Evolutionary conservation across 176 grass and related monocot species (phyloP).

Genomic region (Hyparrhenia diplandra): DNA sequence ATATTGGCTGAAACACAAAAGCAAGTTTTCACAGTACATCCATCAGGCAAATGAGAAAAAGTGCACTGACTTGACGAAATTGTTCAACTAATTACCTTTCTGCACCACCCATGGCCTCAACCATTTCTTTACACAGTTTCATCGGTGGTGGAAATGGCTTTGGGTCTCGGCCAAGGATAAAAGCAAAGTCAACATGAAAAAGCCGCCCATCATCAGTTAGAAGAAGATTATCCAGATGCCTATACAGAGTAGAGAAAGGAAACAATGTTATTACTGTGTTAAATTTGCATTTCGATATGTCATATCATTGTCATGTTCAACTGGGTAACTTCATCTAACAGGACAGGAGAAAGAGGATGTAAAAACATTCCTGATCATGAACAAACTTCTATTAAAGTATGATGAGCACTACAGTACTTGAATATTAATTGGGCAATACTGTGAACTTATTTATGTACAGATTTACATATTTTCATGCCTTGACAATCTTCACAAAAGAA

Average conservation of each 20-base stretch:
- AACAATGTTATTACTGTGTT: conserved; percentile 27
- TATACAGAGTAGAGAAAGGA: conserved; percentile 50
- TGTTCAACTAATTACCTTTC: conserved; percentile 60
- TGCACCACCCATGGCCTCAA: conserved; percentile 96
- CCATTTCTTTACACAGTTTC: conserved; percentile 99
- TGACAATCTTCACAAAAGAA: background rate
- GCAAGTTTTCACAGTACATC: conserved; percentile 22
- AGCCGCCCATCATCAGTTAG: conserved; percentile 91
- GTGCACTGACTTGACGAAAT: conserved; percentile 12
- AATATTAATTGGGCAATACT: background rate
- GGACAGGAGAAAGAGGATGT: background rate
- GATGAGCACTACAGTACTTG: background rate
- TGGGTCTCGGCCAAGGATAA: conserved; percentile 94
- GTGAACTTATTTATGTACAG: background rate
- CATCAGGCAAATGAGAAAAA: background rate
- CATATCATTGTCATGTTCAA: background rate
- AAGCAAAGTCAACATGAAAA: conserved; percentile 96
- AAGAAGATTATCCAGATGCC: conserved; percentile 98
- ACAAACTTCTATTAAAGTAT: background rate
- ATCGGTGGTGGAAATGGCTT: conserved; percentile 98
- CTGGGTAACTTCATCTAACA: background rate
- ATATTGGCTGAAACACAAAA: conserved; percentile 74
- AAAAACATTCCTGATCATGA: conserved; percentile 5
- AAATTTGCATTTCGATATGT: conserved; percentile 8
- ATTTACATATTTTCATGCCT: background rate